Percentiles rank a stretch among this genome's conserved stretches.
Evolutionary conservation across 345 rosid species (phyloP).

Genomic region (Theobroma cacao): DNA sequence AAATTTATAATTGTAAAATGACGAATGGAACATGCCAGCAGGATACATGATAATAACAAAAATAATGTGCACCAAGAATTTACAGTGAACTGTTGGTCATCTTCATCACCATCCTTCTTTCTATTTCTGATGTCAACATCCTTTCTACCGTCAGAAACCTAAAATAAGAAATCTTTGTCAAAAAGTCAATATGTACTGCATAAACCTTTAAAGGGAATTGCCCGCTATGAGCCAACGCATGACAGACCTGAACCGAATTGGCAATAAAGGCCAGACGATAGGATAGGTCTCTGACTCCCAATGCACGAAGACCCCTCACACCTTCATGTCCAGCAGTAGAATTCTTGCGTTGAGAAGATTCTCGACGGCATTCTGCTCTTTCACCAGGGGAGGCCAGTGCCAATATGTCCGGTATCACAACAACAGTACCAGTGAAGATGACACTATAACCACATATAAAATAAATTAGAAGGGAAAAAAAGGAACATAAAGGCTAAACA

Average conservation of each 20-base stretch:
- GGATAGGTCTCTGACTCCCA: slow-evolving; percentile 94
- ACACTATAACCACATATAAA: slow-evolving; percentile 51
- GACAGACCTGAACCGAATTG: slow-evolving; percentile 88
- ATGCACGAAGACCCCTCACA: slow-evolving; percentile 75
- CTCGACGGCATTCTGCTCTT: slow-evolving; percentile 82
- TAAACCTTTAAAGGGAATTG: background rate
- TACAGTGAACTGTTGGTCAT: slow-evolving; percentile 76
- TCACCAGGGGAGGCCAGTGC: slow-evolving; percentile 96
- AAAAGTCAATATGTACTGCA: background rate
- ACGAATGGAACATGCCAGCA: background rate
- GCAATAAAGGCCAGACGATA: slow-evolving; percentile 93
- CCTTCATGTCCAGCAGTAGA: slow-evolving; percentile 73
- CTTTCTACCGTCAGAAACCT: slow-evolving; percentile 89
- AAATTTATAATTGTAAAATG: background rate
- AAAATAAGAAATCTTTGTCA: slow-evolving; percentile 13
- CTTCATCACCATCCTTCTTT: slow-evolving; percentile 84
- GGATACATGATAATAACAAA: background rate
- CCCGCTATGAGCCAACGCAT: background rate
- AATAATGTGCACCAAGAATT: slow-evolving; percentile 20
- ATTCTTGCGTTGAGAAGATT: slow-evolving; percentile 61
- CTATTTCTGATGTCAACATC: slow-evolving; percentile 75
- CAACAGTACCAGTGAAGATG: slow-evolving; percentile 84
- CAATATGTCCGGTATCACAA: slow-evolving; percentile 88
- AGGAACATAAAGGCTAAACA: background rate
- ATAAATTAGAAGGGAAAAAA: background rate